A percentile compares a stretch with the other conserved stretches of the same genome.
Conservation (phyloP, 345 rosid genomes). For the Rhodomyrtus tomentosa region DNA sequence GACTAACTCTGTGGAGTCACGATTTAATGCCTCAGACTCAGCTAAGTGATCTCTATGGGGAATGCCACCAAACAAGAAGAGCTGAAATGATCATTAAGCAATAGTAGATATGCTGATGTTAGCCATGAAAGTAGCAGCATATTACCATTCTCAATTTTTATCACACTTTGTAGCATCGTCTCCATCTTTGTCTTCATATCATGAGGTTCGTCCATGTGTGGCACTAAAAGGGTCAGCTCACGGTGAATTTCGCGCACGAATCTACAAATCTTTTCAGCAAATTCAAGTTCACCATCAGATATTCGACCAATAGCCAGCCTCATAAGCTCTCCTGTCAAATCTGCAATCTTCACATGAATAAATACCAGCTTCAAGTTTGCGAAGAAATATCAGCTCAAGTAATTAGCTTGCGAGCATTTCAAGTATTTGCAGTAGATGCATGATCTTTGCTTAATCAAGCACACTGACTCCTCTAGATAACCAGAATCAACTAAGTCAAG, state of each 20-base stretch:
- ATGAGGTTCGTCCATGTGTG: constrained; percentile 64
- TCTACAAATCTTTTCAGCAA: constrained; percentile 60
- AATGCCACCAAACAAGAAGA: neutral
- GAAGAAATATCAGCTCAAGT: neutral
- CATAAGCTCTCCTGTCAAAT: constrained; percentile 97
- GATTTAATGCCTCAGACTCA: neutral
- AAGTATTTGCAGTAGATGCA: neutral
- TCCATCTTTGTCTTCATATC: constrained; percentile 96
- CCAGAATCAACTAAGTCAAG: neutral
- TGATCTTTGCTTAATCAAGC: neutral
- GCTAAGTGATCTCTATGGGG: neutral
- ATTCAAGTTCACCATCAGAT: constrained; percentile 86
- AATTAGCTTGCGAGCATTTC: neutral
- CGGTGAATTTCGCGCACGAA: constrained; percentile 78
- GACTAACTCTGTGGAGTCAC: neutral
- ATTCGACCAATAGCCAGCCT: constrained; percentile 83
- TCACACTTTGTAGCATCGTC: constrained; percentile 79
- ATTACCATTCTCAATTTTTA: constrained; percentile 88
- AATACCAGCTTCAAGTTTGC: neutral
- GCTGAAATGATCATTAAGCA: neutral
- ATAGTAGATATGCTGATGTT: neutral
- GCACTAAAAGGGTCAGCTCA: constrained; percentile 66
- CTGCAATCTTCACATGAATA: constrained; percentile 56
- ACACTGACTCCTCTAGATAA: neutral
- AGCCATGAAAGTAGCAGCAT: neutral